Base-by-base conservation (phyloP, 768 basidiomycete genomes). In the Nevesoporus exiguus region DNA sequence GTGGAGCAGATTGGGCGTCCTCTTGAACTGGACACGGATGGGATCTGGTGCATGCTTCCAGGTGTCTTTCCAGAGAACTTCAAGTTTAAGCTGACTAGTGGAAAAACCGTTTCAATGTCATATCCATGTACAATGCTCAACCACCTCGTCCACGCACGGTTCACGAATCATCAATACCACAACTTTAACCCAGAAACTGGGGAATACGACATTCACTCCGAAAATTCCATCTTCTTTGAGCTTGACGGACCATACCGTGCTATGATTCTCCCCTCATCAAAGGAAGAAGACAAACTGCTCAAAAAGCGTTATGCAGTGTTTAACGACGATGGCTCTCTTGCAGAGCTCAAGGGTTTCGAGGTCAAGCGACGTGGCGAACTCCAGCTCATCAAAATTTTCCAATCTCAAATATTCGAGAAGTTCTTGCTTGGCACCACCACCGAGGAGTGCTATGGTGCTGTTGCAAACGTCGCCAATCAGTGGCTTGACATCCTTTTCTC, bases 81-180 rank as follows among this genome's bases (percentile, higher is more conserved):
- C 84, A 87, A 86, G 69, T 98, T 98, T 80, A 86, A 94, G 66
- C 79, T 98, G 55, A 76, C 77, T 42, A 87, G 81, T 62, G 96
- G 97, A 54, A 98, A 98, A 76, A 75, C 86, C 7, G 84, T 98
- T 59, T 76, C 78, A 7, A 86, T 99, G 63, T 98, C 95, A 19
- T 99, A 98, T 66, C 97, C 97, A 0, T 98, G 97, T 72, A 98
- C 95, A 6, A 99, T 99, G 96, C 83, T 99, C 56, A 99, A 99
- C 66, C 97, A 99, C 66, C 86, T 98, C 58, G 96, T 98, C 39
- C 81, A 98, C 64, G 94, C 88, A 33, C 77, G 87, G 63, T 98
- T 98, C 74, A 99, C 97, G 50, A 98, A 99, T 65, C 83, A 98
- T 59, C 96, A 98, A 69, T 99, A 99, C 69, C 97, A 98, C 69